Evolutionary conservation across 345 rosid species (phyloP).

Genomic region (Melaleuca quinquenervia): DNA sequence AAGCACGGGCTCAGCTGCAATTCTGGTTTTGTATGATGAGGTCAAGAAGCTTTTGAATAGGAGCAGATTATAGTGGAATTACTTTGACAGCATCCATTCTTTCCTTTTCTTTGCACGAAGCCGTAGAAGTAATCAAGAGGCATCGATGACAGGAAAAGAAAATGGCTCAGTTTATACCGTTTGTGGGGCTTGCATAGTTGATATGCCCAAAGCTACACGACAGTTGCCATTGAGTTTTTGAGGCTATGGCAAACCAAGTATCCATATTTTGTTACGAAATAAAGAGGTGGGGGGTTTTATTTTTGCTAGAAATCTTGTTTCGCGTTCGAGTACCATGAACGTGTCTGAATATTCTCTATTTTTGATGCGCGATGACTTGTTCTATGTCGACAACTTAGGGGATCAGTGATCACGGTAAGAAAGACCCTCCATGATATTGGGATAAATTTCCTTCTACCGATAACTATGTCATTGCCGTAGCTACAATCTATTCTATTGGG

Average conservation of each 20-base stretch:
- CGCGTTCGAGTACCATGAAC: not conserved
- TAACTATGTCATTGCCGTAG: not conserved
- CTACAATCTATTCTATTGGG: not conserved
- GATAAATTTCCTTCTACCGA: not conserved
- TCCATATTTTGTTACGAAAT: not conserved
- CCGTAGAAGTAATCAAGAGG: not conserved
- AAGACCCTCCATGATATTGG: not conserved
- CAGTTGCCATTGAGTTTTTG: not conserved
- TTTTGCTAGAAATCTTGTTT: not conserved
- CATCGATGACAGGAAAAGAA: not conserved
- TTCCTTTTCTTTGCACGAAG: not conserved
- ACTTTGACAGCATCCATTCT: not conserved
- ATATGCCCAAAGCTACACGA: not conserved
- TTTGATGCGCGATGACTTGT: not conserved
- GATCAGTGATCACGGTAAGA: not conserved
- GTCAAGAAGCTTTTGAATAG: slow-evolving; percentile 77
- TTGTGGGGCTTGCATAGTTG: not conserved
- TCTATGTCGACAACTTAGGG: not conserved
- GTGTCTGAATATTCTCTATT: not conserved
- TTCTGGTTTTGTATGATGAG: slow-evolving; percentile 82
- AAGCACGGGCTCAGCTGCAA: slow-evolving; percentile 87
- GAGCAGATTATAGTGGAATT: slow-evolving; percentile 36
- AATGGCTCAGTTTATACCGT: not conserved
- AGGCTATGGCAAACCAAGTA: not conserved
- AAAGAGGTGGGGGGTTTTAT: not conserved